Evolutionary conservation across 495 filamentous ascomycete genomes (phyloP).

Genomic region (Paragyromitra xinjiangensis): DNA sequence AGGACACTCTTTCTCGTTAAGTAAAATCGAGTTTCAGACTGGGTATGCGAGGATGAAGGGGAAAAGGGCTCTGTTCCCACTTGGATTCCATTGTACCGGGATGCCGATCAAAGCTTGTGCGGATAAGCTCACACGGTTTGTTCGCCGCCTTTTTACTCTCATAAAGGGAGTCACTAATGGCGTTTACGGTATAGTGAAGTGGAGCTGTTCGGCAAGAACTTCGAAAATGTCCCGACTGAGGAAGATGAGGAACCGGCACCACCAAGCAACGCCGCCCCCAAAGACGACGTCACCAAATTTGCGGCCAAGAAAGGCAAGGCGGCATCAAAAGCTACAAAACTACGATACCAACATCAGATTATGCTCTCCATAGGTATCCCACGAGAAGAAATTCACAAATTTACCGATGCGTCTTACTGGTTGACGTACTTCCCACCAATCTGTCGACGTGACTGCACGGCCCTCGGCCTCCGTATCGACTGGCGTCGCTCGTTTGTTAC

Average conservation of each 20-base stretch:
- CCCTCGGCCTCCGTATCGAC: constrained; percentile 85
- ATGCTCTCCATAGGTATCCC: constrained; percentile 88
- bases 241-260: constrained; percentile 57
- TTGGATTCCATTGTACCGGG: constrained; percentile 95
- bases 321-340: constrained; percentile 86
- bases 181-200: constrained; percentile 72
- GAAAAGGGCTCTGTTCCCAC: constrained; percentile 83
- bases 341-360: constrained; percentile 87
- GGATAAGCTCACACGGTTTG: constrained; percentile 74
- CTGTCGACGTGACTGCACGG: constrained; percentile 80
- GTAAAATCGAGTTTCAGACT: constrained; percentile 88
- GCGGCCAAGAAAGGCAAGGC: constrained; percentile 94
- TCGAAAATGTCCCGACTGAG: constrained; percentile 76
- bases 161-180: constrained; percentile 9
- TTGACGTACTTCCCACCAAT: constrained; percentile 86
- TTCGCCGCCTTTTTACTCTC: neutral
- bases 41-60: constrained; percentile 90
- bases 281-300: constrained; percentile 87
- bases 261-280: constrained; percentile 58
- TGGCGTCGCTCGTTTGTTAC: constrained; percentile 93
- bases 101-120: constrained; percentile 98
- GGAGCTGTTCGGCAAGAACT: constrained; percentile 85
- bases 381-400: constrained; percentile 84
- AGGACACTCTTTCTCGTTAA: constrained; percentile 87
- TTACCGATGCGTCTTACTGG: constrained; percentile 89